Conservation (phyloP, 2,329 filamentous ascomycete species). For the Fusarium nanum region DNA sequence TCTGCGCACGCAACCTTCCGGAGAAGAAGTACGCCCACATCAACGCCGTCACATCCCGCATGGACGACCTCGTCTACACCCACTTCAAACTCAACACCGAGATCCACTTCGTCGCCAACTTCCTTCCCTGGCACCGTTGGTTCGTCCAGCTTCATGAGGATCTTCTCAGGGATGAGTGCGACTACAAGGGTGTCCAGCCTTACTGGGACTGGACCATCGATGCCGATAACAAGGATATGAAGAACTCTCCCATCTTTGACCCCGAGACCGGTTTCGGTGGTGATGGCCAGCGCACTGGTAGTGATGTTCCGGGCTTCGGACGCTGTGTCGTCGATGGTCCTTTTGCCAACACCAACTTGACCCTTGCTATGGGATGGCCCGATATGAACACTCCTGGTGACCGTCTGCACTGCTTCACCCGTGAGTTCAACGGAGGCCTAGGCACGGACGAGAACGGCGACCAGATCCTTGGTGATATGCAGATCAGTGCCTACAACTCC, state of each 20-base stretch:
- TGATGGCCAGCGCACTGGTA: neutral
- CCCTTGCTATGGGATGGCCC: slow-evolving; percentile 23
- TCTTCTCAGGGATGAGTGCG: slow-evolving; percentile 14
- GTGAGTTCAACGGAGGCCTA: slow-evolving; percentile 10
- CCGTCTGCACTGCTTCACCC: slow-evolving; percentile 13
- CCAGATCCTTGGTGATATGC: slow-evolving; percentile 18
- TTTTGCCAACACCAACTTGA: slow-evolving; percentile 21
- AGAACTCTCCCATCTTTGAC: slow-evolving; percentile 18
- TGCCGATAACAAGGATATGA: neutral
- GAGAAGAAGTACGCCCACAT: neutral
- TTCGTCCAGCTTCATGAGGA: slow-evolving; percentile 21
- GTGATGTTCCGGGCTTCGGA: slow-evolving; percentile 8
- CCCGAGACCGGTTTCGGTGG: slow-evolving; percentile 17
- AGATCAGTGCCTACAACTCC: slow-evolving; percentile 8
- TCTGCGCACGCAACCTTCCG: slow-evolving; percentile 20
- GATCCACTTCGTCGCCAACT: slow-evolving; percentile 22
- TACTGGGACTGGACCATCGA: slow-evolving; percentile 31
- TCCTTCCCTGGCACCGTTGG: slow-evolving; percentile 25
- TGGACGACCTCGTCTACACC: slow-evolving; percentile 19
- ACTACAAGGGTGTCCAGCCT: slow-evolving; percentile 15
- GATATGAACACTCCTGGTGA: neutral
- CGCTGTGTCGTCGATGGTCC: slow-evolving; percentile 21
- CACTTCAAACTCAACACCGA: slow-evolving; percentile 8
- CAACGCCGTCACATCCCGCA: neutral
- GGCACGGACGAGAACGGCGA: neutral